phyloP scores from a whole-genome alignment of 495 filamentous ascomycete genomes.

The Aspergillus hancockii region DNA sequence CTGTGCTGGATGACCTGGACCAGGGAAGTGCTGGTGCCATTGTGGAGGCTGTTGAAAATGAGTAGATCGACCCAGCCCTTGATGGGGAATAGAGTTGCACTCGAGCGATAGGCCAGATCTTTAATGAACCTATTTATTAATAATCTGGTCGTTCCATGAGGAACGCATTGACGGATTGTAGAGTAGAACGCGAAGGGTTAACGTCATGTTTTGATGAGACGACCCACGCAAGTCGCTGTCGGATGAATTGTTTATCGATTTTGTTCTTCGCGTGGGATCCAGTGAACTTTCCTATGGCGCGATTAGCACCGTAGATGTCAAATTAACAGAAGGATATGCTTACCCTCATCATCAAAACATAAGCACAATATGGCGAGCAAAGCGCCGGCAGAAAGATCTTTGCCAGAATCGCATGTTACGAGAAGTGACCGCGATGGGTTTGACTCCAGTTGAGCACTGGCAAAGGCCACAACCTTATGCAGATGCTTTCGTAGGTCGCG shows the following conservation, averaged over 20 bases:
- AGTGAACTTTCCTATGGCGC: slow-evolving; percentile 33
- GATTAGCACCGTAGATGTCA: slow-evolving; percentile 15
- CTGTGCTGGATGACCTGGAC: slow-evolving; percentile 63
- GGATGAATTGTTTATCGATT: slow-evolving; percentile 75
- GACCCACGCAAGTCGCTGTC: slow-evolving; percentile 74
- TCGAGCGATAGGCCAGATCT: background rate
- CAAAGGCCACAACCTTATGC: slow-evolving; percentile 52
- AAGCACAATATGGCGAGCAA: slow-evolving; percentile 64
- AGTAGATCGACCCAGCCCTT: slow-evolving; percentile 26
- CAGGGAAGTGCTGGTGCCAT: slow-evolving; percentile 57
- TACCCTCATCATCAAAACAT: slow-evolving; percentile 60
- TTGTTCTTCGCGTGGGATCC: slow-evolving; percentile 26
- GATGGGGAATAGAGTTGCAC: slow-evolving; percentile 9
- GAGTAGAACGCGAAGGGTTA: slow-evolving; percentile 76
- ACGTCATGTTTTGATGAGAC: slow-evolving; percentile 70
- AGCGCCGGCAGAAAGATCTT: slow-evolving; percentile 65
- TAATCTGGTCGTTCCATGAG: slow-evolving; percentile 62
- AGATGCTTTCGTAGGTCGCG: slow-evolving; percentile 71
- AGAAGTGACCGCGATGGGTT: slow-evolving; percentile 44
- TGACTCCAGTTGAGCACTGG: slow-evolving; percentile 29
- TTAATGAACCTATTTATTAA: slow-evolving; percentile 20
- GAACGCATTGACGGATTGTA: slow-evolving; percentile 87
- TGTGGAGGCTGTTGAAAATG: slow-evolving; percentile 52
- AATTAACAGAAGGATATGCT: slow-evolving; percentile 4
- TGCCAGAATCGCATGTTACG: slow-evolving; percentile 62